A percentile compares a stretch with the other conserved stretches of the same genome.
Evolutionary conservation across 805 yeast species (phyloP).

Genomic region (Ogataea trehaloabstinens): DNA sequence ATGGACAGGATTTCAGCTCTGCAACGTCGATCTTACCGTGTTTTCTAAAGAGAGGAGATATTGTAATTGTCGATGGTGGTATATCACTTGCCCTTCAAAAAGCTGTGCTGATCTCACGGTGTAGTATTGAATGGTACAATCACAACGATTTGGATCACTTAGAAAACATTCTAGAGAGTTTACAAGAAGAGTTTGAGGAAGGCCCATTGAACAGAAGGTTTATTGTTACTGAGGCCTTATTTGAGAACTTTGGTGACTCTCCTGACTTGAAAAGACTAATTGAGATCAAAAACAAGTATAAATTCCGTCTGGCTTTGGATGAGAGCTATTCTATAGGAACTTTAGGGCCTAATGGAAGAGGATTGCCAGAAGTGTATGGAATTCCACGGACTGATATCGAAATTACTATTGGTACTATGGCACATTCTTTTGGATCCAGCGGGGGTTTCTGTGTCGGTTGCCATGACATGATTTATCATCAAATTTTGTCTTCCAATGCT

Average conservation of each 20-base stretch:
- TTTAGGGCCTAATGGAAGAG: conserved; percentile 81
- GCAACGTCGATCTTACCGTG: conserved; percentile 89
- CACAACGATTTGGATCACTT: conserved; percentile 88
- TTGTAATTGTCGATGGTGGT: conserved; percentile 82
- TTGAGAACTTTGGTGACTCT: conserved; percentile 76
- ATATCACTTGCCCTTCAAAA: conserved; percentile 78
- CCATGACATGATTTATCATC: conserved; percentile 81
- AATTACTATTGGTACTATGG: conserved; percentile 84
- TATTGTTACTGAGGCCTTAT: conserved; percentile 88
- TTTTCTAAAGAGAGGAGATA: conserved; percentile 92
- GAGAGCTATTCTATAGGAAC: conserved; percentile 87
- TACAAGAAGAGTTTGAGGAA: conserved; percentile 56
- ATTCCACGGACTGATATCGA: conserved; percentile 73
- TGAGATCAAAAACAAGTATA: conserved; percentile 74
- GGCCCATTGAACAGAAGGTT: conserved; percentile 88
- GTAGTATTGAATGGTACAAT: conserved; percentile 77
- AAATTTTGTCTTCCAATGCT: conserved; percentile 84
- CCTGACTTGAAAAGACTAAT: conserved; percentile 67
- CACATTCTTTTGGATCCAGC: conserved; percentile 74
- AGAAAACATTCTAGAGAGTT: conserved; percentile 61
- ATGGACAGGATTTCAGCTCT: conserved; percentile 90
- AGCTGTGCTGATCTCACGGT: conserved; percentile 82
- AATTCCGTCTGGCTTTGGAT: conserved; percentile 83
- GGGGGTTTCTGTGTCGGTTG: conserved; percentile 96
- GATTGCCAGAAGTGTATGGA: conserved; percentile 71